These are phyloP conservation scores for Pythium aphanidermatum DNA, from an alignment of 352 stramenopile species.

Conservation along the genomic window DNA sequence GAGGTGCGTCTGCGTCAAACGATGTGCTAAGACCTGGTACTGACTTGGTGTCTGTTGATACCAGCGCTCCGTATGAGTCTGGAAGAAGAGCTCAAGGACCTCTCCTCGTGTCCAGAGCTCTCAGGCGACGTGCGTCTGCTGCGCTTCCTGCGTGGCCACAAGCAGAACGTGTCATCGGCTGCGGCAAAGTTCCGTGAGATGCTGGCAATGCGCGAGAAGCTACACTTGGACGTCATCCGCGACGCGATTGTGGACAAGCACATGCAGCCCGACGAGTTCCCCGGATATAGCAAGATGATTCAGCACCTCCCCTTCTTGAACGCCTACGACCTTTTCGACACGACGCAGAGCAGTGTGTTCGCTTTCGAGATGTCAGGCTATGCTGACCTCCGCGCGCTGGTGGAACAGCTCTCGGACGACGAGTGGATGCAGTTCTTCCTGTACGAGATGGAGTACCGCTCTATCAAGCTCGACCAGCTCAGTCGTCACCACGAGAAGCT, in stretches of 20 bases:
- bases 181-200: conserved; percentile 65
- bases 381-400: conserved; percentile 46
- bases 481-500: conserved; percentile 48
- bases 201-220: conserved; percentile 47
- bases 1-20: conserved; percentile 37
- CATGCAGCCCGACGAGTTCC: conserved; percentile 47
- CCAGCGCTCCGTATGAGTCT: conserved; percentile 53
- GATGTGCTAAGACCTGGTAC: background rate
- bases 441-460: conserved; percentile 70
- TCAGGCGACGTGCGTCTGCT: conserved; percentile 58
- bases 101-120: conserved; percentile 37
- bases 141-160: conserved; percentile 66
- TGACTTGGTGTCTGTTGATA: background rate
- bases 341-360: conserved; percentile 35
- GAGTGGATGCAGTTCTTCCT: conserved; percentile 66
- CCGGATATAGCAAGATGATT: conserved; percentile 64
- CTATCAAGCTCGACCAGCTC: conserved; percentile 58
- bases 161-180: conserved; percentile 60
- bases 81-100: conserved; percentile 46
- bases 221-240: conserved; percentile 54
- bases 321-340: conserved; percentile 51
- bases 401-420: conserved; percentile 54
- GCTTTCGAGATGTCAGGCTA: conserved; percentile 74
- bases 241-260: conserved; percentile 42
- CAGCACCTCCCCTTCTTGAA: conserved; percentile 51